A percentile compares a stretch with the other conserved stretches of the same genome.
These are phyloP conservation scores for Venturia nashicola DNA, from an alignment of 2,329 filamentous ascomycete species.

Conservation along the genomic window DNA sequence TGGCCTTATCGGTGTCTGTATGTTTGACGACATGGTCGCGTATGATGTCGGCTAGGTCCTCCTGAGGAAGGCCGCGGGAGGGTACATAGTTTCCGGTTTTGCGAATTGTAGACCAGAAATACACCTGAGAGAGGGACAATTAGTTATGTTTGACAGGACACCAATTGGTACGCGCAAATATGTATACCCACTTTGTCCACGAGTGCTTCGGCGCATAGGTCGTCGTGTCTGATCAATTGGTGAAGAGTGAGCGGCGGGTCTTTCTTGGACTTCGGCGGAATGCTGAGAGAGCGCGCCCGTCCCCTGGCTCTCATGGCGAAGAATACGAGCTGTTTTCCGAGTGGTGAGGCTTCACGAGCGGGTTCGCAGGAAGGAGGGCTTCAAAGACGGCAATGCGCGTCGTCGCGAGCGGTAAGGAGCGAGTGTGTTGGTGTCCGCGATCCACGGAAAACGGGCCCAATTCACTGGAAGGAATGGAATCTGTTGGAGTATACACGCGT, in stretches of 20 bases:
- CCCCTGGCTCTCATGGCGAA: slow-evolving; percentile 3
- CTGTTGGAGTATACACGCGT: not conserved
- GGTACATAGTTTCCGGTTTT: slow-evolving; percentile 88
- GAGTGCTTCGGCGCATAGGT: slow-evolving; percentile 87
- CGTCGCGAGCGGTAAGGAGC: not conserved
- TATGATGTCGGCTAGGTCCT: slow-evolving; percentile 47
- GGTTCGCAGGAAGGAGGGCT: not conserved
- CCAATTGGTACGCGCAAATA: slow-evolving; percentile 9
- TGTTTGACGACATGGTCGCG: slow-evolving; percentile 58
- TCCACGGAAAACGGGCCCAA: not conserved
- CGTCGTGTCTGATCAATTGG: slow-evolving; percentile 86
- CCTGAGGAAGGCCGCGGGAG: slow-evolving; percentile 63
- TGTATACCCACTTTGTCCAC: slow-evolving; percentile 71
- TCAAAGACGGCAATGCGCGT: not conserved
- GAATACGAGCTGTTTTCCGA: not conserved
- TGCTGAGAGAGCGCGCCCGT: slow-evolving; percentile 1
- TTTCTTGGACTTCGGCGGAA: not conserved
- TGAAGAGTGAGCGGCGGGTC: slow-evolving; percentile 53
- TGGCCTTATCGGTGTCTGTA: slow-evolving; percentile 59
- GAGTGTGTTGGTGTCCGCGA: not conserved
- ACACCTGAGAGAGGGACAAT: slow-evolving; percentile 47
- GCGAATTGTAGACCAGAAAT: slow-evolving; percentile 91
- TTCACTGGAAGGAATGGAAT: not conserved
- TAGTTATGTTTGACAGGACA: slow-evolving; percentile 5
- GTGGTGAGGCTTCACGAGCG: not conserved